phyloP scores from a whole-genome alignment of 495 filamentous ascomycete species.

The Penicillium lividum region DNA sequence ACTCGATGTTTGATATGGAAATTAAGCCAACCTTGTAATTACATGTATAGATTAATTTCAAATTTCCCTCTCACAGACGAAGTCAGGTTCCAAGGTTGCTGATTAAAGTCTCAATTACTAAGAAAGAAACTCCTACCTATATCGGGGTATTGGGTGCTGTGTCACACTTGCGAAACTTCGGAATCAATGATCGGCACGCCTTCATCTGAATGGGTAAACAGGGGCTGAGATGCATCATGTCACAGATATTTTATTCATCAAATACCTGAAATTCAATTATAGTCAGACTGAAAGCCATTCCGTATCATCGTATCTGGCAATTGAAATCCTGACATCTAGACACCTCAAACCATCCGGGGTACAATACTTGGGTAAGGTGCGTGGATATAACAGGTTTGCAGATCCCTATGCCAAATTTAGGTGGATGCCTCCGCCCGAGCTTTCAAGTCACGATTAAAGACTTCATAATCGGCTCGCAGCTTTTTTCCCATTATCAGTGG shows the following conservation, averaged over 20 bases:
- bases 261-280: not conserved
- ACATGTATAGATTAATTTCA: too few species aligned
- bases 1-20: too few species aligned
- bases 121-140: too few species aligned
- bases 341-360: not conserved
- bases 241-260: not conserved
- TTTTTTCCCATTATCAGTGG: slow-evolving; percentile 26
- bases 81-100: too few species aligned
- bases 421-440: slow-evolving; percentile 17
- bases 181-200: not conserved
- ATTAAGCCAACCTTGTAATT: too few species aligned
- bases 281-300: not conserved
- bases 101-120: too few species aligned
- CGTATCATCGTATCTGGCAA: not conserved
- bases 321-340: not conserved
- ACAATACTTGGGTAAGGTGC: not conserved
- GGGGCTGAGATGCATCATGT: not conserved
- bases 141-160: too few species aligned
- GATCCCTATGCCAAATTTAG: not conserved
- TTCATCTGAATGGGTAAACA: not conserved
- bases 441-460: slow-evolving; percentile 30
- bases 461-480: slow-evolving; percentile 23
- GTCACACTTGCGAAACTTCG: not conserved
- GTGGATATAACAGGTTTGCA: not conserved
- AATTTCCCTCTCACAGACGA: too few species aligned